Evolutionary conservation across 1,284 basidiomycete genomes (phyloP).

Genomic region (Ganoderma lingzhi): DNA sequence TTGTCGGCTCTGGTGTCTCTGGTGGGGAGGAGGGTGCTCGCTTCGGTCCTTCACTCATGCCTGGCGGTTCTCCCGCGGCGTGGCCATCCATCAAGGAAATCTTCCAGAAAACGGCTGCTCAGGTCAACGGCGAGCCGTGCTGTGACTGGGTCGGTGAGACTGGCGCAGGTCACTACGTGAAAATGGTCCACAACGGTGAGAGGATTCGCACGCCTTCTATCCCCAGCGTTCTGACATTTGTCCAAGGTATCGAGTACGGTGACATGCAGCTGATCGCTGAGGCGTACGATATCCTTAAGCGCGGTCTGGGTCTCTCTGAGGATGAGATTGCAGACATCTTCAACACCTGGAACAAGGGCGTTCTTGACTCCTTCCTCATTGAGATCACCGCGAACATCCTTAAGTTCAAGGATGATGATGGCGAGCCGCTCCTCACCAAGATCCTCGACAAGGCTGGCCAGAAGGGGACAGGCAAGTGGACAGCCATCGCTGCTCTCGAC

Average conservation of each 20-base stretch:
- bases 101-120: conserved; percentile 98
- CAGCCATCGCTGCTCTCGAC: conserved; percentile 97
- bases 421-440: conserved; percentile 89
- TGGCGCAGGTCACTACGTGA: conserved; percentile 95
- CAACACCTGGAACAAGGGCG: conserved; percentile 96
- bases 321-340: conserved; percentile 93
- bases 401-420: conserved; percentile 96
- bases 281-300: conserved; percentile 98
- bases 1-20: conserved; percentile 98
- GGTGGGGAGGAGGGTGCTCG: conserved; percentile 99
- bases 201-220: conserved; percentile 36
- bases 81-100: conserved; percentile 99
- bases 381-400: conserved; percentile 98
- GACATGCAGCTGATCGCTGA: conserved; percentile 99
- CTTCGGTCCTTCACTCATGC: conserved; percentile 98
- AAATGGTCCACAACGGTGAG: conserved; percentile 98
- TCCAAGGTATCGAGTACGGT: conserved; percentile 95
- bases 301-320: conserved; percentile 88
- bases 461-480: conserved; percentile 99
- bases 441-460: conserved; percentile 97
- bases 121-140: conserved; percentile 96
- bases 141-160: conserved; percentile 99
- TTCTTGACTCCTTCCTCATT: conserved; percentile 99
- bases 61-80: conserved; percentile 93
- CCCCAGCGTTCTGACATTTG: conserved; percentile 23